Percentiles rank a stretch among this genome's conserved stretches.
These are phyloP conservation scores for Citrus australasica DNA, from an alignment of 345 rosid species.

Conservation along the genomic window DNA sequence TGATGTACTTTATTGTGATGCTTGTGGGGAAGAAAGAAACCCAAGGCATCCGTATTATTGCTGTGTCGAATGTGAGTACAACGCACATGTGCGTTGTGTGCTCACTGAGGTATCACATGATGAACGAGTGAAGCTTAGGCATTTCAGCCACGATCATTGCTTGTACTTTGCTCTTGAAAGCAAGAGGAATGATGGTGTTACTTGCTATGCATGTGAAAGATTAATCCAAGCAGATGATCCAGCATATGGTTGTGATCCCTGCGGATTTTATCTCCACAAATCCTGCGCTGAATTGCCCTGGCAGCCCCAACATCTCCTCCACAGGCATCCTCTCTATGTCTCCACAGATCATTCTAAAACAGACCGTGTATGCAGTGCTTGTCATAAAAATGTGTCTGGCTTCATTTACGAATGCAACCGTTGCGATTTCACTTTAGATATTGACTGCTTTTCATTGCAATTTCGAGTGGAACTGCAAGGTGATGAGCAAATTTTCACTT, in stretches of 20 bases:
- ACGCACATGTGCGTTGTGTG: not conserved
- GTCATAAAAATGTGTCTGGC: not conserved
- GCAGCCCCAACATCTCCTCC: not conserved
- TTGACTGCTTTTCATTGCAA: not conserved
- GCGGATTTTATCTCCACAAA: not conserved
- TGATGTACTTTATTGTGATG: not conserved
- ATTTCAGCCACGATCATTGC: not conserved
- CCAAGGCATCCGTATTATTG: not conserved
- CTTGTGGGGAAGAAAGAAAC: not conserved
- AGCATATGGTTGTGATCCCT: not conserved
- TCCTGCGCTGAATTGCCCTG: not conserved
- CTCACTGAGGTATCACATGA: not conserved
- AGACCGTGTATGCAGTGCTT: not conserved
- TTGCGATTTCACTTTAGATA: not conserved
- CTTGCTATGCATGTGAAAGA: not conserved
- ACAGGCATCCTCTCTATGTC: not conserved
- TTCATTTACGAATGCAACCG: not conserved
- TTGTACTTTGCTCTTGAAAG: not conserved
- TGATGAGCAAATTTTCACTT: not conserved
- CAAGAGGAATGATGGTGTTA: not conserved
- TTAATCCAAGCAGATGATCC: not conserved
- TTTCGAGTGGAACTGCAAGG: not conserved
- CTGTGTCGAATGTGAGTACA: not conserved
- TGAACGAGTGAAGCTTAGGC: not conserved
- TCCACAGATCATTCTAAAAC: not conserved